Conservation (phyloP, 805 yeast species). For the Lipomyces starkeyi region DNA sequence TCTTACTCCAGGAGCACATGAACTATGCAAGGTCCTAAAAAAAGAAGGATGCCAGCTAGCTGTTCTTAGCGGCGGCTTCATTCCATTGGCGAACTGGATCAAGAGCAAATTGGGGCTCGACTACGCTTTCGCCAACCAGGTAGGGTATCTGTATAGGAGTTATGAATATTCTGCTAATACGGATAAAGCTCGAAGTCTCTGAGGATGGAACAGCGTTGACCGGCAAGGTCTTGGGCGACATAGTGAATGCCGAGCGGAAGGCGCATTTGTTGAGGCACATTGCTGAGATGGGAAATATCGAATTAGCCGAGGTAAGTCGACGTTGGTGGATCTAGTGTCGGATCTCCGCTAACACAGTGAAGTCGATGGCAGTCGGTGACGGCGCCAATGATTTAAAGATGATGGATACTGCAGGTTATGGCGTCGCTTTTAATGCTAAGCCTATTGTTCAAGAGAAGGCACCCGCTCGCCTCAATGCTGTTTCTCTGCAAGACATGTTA, state of each 20-base stretch:
- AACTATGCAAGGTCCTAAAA: conserved; percentile 68
- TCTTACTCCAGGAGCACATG: conserved; percentile 85
- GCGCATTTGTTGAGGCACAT: conserved; percentile 71
- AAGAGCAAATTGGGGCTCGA: conserved; percentile 72
- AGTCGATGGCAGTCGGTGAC: conserved; percentile 47
- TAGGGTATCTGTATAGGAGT: conserved; percentile 6
- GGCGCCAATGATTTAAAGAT: conserved; percentile 95
- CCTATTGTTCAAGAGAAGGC: conserved; percentile 85
- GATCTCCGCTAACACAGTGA: conserved; percentile 8
- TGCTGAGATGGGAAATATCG: conserved; percentile 60
- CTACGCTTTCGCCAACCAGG: conserved; percentile 83
- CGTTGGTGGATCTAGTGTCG: not conserved
- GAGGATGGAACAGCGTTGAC: conserved; percentile 58
- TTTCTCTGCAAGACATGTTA: conserved; percentile 73
- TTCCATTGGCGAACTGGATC: conserved; percentile 82
- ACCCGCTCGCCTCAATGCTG: conserved; percentile 78
- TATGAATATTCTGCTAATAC: conserved; percentile 1
- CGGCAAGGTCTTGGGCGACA: conserved; percentile 78
- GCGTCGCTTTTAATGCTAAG: conserved; percentile 97
- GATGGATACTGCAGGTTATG: conserved; percentile 92
- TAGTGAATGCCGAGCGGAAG: conserved; percentile 86
- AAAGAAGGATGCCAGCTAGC: conserved; percentile 71
- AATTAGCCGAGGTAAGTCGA: conserved; percentile 45
- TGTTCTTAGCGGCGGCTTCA: conserved; percentile 93
- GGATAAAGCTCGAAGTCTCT: conserved; percentile 46